Percentiles rank a stretch among this genome's conserved stretches.
Conservation (phyloP, 257 asterid genomes). For the Ocimum tenuiflorum region DNA sequence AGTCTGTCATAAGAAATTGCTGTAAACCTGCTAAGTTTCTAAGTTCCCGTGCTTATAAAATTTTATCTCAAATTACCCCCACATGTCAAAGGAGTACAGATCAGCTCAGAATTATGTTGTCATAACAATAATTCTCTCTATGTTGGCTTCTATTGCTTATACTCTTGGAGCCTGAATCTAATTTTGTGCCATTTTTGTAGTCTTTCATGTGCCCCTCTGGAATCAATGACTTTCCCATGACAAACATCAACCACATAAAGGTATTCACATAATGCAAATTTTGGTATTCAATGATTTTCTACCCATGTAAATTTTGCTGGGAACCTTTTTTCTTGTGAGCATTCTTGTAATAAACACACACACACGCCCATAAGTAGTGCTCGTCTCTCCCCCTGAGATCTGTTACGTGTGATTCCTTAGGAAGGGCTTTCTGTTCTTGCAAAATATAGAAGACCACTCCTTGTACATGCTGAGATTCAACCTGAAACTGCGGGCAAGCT, state of each 20-base stretch:
- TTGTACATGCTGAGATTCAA: constrained; percentile 81
- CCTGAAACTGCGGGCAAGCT: constrained; percentile 34
- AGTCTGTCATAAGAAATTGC: not conserved
- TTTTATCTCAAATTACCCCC: no score
- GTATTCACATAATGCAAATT: constrained; percentile 25
- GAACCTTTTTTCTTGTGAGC: not conserved
- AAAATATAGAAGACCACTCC: constrained; percentile 73
- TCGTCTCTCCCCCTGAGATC: not conserved
- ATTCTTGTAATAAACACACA: no score
- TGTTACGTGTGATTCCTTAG: constrained; percentile 28
- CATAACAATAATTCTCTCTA: not conserved
- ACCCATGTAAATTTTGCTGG: not conserved
- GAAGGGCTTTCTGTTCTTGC: constrained; percentile 76
- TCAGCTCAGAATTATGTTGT: not conserved
- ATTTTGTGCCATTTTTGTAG: constrained; percentile 28
- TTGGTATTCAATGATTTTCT: not conserved
- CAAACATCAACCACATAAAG: constrained; percentile 79
- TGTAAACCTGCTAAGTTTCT: not conserved
- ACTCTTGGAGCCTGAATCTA: not conserved
- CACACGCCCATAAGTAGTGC: not conserved
- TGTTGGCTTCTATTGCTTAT: not conserved
- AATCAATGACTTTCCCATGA: constrained; percentile 94
- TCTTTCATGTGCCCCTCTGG: constrained; percentile 99
- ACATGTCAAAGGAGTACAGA: not conserved
- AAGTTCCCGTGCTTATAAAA: not conserved